Evolutionary conservation across 2,329 filamentous ascomycete species (phyloP), one percentile per base, ranked within the genome.

Genomic region (Hypoxylon sp.): DNA sequence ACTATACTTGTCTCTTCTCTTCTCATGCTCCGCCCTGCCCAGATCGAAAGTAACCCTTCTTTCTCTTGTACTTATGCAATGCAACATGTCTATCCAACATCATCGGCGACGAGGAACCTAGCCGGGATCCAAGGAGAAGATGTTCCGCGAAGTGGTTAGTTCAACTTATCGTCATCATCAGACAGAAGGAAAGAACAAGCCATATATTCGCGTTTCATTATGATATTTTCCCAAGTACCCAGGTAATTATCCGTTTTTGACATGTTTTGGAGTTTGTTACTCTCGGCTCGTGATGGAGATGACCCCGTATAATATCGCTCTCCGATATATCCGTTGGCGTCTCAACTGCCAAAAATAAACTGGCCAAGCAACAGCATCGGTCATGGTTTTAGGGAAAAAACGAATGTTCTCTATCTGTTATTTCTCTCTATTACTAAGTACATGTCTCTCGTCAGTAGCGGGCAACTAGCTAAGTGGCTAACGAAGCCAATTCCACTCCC

Each of bases 51-150:
- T 45, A 40, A 48, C 46, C 41, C 43, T 46, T 33, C 40, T 40
- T 23, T n/a, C n/a, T n/a, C n/a, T n/a, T n/a, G n/a, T n/a, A n/a
- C n/a, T 63, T 50, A 64, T 64, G 61, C 61, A 64, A 64, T 64
- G 61, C 51, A 62, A 64, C 61, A 31, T 53, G 37, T 15, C 13
- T 50, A 41, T 48, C 58, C 54, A 52, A 55, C 60, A 52, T 52
- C 49, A 61, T 50, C 48, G 55, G 46, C 54, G 20, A 47, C 49
- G 13, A 56, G 40, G 53, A 41, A 42, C 51, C 17, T 27, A 23
- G 56, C 51, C 51, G 48, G 54, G 54, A 47, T 48, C 55, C 45
- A 61, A 47, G 55, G 43, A 50, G 58, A 48, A 59, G 46, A 53
- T 43, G 43, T 59, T 62, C 58, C 61, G 58, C 54, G 55, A 58